Percentiles rank a stretch among this genome's conserved stretches.
phyloP scores from a whole-genome alignment of 192 early-diverging fungal genomes.

The Kickxella alabastrina region DNA sequence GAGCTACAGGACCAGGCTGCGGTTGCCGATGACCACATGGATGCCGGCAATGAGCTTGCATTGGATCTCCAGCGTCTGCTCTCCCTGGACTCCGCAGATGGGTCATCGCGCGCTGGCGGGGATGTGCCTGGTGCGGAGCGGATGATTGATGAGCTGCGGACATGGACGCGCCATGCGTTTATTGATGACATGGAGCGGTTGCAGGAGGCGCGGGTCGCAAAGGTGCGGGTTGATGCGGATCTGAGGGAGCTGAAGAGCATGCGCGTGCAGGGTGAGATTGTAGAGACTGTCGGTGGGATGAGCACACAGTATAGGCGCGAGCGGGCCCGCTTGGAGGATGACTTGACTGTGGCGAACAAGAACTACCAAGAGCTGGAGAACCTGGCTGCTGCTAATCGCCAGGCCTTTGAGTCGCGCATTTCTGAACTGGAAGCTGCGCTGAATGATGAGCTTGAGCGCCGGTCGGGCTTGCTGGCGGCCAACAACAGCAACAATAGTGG shows the following conservation, averaged over 20 bases:
- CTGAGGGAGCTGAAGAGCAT: constrained; percentile 28
- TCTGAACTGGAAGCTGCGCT: constrained; percentile 3
- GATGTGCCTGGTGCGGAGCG: constrained; percentile 6
- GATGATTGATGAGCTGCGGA: constrained; percentile 9
- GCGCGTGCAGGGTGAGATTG: constrained; percentile 40
- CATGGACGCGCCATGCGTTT: constrained; percentile 11
- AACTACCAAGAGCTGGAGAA: constrained; percentile 32
- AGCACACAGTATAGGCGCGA: constrained; percentile 29
- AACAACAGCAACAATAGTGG: too few species aligned
- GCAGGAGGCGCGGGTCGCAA: constrained; percentile 8
- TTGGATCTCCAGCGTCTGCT: constrained; percentile 19
- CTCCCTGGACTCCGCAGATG: neutral
- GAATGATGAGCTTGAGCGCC: neutral
- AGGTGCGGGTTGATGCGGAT: constrained; percentile 6
- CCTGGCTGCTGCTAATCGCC: constrained; percentile 11
- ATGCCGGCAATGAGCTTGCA: constrained; percentile 16
- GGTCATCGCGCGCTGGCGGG: neutral
- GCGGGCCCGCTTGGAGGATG: constrained; percentile 12
- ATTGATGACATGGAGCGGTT: constrained; percentile 20
- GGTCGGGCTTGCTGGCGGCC: constrained; percentile 2
- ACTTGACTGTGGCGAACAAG: constrained; percentile 6
- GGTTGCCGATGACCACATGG: constrained; percentile 14
- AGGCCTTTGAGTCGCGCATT: constrained; percentile 14
- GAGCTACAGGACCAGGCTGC: constrained; percentile 36
- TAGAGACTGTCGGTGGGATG: constrained; percentile 35